Conservation (phyloP, 805 yeast species). For the Kregervanrija pseudodelftensis region DNA sequence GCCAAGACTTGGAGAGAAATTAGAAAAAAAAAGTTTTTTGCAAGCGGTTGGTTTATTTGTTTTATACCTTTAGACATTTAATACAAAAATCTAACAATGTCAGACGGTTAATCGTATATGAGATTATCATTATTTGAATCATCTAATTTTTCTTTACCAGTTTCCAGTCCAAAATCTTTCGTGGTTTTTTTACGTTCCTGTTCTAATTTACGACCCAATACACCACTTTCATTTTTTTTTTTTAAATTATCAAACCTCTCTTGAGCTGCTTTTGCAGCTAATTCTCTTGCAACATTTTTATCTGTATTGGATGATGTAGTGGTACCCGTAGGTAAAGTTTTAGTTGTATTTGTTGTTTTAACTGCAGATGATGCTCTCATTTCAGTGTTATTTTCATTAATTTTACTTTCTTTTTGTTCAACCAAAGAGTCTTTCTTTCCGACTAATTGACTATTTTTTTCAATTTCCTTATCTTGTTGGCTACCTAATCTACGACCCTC, state of each 20-base stretch:
- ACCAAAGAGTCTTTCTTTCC: not conserved
- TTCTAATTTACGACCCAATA: constrained; percentile 21
- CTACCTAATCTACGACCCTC: constrained; percentile 4
- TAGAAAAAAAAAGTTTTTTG: too few relatives aligned
- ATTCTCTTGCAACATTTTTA: constrained; percentile 14
- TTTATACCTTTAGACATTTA: too few relatives aligned
- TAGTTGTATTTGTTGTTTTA: not conserved
- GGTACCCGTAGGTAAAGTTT: too few relatives aligned
- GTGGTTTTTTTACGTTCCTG: constrained; percentile 15
- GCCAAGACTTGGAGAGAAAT: too few relatives aligned
- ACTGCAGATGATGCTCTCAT: not conserved
- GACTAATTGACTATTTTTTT: not conserved
- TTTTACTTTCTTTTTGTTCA: not conserved
- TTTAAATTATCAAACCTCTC: constrained; percentile 13
- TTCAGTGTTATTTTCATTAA: not conserved
- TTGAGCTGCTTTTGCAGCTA: constrained; percentile 26
- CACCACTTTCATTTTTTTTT: constrained; percentile 17
- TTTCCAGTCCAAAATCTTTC: constrained; percentile 20
- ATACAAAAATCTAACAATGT: too few relatives aligned
- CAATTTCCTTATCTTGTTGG: not conserved
- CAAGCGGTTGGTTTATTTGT: too few relatives aligned
- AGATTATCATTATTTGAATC: not conserved
- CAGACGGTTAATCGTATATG: not conserved
- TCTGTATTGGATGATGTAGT: too few relatives aligned
- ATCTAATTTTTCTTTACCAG: constrained; percentile 10